Percentiles rank a stretch among this genome's conserved stretches.
Evolutionary conservation across 768 basidiomycete species (phyloP).

Genomic region (Boletus subparvulus): DNA sequence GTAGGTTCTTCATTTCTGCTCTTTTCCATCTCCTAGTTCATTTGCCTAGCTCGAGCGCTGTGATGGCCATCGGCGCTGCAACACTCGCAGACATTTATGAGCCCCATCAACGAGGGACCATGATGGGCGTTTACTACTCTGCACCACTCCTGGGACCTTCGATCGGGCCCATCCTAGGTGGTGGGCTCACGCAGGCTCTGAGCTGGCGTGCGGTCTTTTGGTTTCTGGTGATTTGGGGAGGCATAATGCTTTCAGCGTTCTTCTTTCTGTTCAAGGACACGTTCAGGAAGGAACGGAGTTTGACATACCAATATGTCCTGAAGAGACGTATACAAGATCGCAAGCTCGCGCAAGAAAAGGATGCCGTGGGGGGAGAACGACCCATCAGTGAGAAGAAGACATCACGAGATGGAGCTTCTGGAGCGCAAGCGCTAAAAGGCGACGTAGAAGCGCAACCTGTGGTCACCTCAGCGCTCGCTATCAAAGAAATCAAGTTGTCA

Average conservation of each 20-base stretch:
- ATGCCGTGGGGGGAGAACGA: slow-evolving; percentile 2
- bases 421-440: slow-evolving; percentile 10
- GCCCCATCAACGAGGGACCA: slow-evolving; percentile 68
- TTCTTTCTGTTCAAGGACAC: slow-evolving; percentile 79
- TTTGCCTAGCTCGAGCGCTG: slow-evolving; percentile 54
- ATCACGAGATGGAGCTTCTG: background rate
- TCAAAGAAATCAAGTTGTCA: slow-evolving; percentile 51
- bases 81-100: slow-evolving; percentile 82
- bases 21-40: background rate
- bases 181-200: slow-evolving; percentile 62
- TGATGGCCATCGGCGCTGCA: slow-evolving; percentile 66
- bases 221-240: slow-evolving; percentile 70
- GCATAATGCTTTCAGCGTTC: slow-evolving; percentile 54
- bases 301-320: slow-evolving; percentile 71
- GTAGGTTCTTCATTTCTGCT: slow-evolving; percentile 30
- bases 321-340: slow-evolving; percentile 38
- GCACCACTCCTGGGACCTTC: slow-evolving; percentile 76
- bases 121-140: slow-evolving; percentile 81
- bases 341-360: slow-evolving; percentile 17
- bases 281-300: slow-evolving; percentile 79
- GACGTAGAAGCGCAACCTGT: slow-evolving; percentile 26
- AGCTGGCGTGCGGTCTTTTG: slow-evolving; percentile 86
- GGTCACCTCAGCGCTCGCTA: slow-evolving; percentile 6
- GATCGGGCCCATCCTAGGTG: slow-evolving; percentile 70
- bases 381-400: slow-evolving; percentile 7